These are phyloP conservation scores for Dipodascus albidus DNA, from an alignment of 805 yeast genomes.

Conservation along the genomic window DNA sequence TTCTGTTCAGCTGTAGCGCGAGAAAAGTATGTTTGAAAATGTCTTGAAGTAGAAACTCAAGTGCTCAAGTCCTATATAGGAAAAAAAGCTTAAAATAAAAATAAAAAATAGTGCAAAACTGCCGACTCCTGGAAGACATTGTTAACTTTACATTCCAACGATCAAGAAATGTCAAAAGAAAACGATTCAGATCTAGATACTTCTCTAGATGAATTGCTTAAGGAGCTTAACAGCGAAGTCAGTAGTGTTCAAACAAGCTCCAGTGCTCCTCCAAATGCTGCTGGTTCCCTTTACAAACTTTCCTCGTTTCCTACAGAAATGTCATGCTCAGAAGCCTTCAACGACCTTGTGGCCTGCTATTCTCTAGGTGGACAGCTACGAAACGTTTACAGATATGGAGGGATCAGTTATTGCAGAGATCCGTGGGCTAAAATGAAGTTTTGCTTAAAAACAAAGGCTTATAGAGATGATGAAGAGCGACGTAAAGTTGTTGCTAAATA, in stretches of 20 bases:
- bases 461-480: conserved; percentile 38
- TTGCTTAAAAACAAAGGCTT: conserved; percentile 52
- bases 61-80: not conserved
- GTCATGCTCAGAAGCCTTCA: conserved; percentile 76
- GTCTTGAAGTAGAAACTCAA: not conserved
- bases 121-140: not conserved
- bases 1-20: not conserved
- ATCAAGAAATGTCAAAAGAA: conserved; percentile 3
- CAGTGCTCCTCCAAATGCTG: not conserved
- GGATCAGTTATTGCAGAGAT: conserved; percentile 55
- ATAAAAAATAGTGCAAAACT: not conserved
- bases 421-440: conserved; percentile 71
- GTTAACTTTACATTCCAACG: no score
- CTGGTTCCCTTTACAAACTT: conserved; percentile 1
- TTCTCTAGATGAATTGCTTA: conserved; percentile 7
- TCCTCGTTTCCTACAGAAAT: conserved; percentile 33
- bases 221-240: conserved; percentile 7
- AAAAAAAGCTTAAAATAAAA: not conserved
- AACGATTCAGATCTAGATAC: conserved; percentile 6
- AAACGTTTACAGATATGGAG: conserved; percentile 75
- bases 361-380: conserved; percentile 86
- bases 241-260: conserved; percentile 1
- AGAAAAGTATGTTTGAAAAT: not conserved
- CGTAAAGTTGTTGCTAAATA: conserved; percentile 49
- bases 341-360: conserved; percentile 75